Percentiles rank a stretch among this genome's conserved stretches.
These are phyloP conservation scores for Pterocarpus santalinus DNA, from an alignment of 306 rosid species.

Conservation along the genomic window DNA sequence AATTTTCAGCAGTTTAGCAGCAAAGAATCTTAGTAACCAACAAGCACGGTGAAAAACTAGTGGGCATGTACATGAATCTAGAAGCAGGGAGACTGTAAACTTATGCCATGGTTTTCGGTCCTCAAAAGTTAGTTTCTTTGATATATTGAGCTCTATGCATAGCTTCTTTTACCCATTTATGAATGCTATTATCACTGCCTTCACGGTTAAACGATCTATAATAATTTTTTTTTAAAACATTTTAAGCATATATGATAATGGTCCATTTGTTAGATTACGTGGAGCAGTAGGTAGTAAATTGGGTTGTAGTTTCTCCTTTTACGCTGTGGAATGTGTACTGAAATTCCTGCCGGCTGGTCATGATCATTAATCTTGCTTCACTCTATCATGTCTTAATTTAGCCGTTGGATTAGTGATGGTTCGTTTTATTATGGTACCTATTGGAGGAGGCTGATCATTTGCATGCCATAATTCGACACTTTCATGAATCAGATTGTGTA, in stretches of 20 bases:
- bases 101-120: conserved; percentile 84
- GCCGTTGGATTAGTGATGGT: conserved; percentile 69
- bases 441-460: conserved; percentile 78
- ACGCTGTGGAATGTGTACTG: not conserved
- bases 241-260: not conserved
- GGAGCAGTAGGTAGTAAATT: conserved; percentile 11
- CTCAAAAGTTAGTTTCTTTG: conserved; percentile 60
- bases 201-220: not conserved
- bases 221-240: too few relatives aligned
- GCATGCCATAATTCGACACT: conserved; percentile 67
- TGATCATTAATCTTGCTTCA: conserved; percentile 22
- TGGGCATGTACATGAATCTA: conserved; percentile 83
- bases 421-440: conserved; percentile 72
- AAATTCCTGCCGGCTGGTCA: conserved; percentile 37
- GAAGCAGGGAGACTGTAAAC: conserved; percentile 68
- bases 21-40: conserved; percentile 65
- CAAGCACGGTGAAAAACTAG: conserved; percentile 76
- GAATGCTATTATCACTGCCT: not conserved
- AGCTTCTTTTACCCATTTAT: not conserved
- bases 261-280: not conserved
- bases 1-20: conserved; percentile 55
- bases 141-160: not conserved
- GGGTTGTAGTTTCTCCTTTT: conserved; percentile 35
- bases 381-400: conserved; percentile 33
- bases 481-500: conserved; percentile 56